Base-by-base conservation (phyloP, 495 filamentous ascomycete species). In the Talaromyces liani region DNA sequence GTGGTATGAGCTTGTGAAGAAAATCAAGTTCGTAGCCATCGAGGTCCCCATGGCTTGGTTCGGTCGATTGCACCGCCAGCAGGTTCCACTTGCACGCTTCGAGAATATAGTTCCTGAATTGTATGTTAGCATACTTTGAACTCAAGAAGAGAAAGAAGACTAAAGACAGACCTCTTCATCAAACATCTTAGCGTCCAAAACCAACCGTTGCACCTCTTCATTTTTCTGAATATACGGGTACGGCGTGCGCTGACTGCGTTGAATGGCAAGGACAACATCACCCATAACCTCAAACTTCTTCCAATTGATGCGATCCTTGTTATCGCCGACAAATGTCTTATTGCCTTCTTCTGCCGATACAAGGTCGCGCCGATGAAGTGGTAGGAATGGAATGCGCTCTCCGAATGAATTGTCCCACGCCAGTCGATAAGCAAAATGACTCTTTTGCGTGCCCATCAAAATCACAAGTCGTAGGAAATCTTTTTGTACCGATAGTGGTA, bases 211-310 rank as follows among this genome's bases (percentile, higher is more conserved):
- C 10, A 88, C 79, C 62, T 82, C 80, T 49, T 92, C 88, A 65
- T 87, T 87, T 65, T 78, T 81, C 33, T 78, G 74, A 61, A 95
- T 73, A 63, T 88, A 84, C 62, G 85, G 82, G 69, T 97, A 97
- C 16, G 93, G 88, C 49, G 84, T 87, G 36, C 87, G 88, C 76
- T 97, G 94, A 72, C 92, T 96, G 73, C 86, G 87, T 80, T 96
- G 92, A 41, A 98, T 88, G 4, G 90, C 88, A 60, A 96, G 82
- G 58, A 98, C 83, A 25, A 97, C 89, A 63, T 97, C 93, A 4
- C 92, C 91, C 77, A 98, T 88, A 20, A 98, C 88, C 77, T 98
- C 92, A 67, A 98, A 98, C 69, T 98, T 98, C 77, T 89, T 92
- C 94, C 94, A 98, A 70, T 97, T 98, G 69, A 98, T 91, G 47